These are phyloP conservation scores for Auxenochlorella protothecoides DNA, from an alignment of 139 green algal species.

Conservation along the genomic window DNA sequence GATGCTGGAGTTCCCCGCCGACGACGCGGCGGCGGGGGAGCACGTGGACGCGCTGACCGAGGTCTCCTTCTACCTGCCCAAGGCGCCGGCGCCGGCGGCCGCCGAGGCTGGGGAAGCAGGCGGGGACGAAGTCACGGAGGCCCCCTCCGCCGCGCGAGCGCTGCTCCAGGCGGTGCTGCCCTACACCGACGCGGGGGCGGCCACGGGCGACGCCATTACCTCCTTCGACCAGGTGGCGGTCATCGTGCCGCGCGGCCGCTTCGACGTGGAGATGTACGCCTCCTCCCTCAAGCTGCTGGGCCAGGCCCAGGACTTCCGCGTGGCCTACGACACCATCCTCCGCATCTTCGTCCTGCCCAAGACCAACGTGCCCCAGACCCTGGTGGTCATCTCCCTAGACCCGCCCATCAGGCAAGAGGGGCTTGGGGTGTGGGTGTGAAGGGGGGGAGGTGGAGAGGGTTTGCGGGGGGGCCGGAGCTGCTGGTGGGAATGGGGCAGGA, in stretches of 20 bases:
- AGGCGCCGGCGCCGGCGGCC: background rate
- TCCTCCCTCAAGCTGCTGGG: conserved; percentile 50
- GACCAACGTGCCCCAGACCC: conserved; percentile 69
- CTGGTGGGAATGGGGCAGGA: too few relatives aligned
- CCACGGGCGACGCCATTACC: conserved; percentile 51
- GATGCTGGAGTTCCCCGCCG: conserved; percentile 80
- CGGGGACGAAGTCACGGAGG: too few relatives aligned
- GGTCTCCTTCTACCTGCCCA: conserved; percentile 71
- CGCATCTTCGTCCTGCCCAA: conserved; percentile 89
- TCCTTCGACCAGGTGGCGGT: conserved; percentile 72
- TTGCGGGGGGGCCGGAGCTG: too few relatives aligned
- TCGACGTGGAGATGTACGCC: conserved; percentile 61
- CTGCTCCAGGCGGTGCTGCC: conserved; percentile 48
- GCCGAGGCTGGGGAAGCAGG: background rate
- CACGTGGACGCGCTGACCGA: conserved; percentile 77
- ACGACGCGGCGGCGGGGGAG: conserved; percentile 58
- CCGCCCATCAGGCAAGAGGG: conserved; percentile 65
- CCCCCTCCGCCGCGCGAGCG: background rate
- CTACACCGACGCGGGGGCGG: conserved; percentile 46
- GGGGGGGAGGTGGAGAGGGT: too few relatives aligned
- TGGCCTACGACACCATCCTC: conserved; percentile 81
- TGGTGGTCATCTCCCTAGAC: conserved; percentile 83
- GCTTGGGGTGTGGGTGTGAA: too few relatives aligned
- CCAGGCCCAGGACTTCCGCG: conserved; percentile 87
- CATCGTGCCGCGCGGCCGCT: conserved; percentile 63